A percentile compares a stretch with the other conserved stretches of the same genome.
These are phyloP conservation scores for Blastobotrys muscicola DNA, from an alignment of 805 yeast species.

Conservation along the genomic window DNA sequence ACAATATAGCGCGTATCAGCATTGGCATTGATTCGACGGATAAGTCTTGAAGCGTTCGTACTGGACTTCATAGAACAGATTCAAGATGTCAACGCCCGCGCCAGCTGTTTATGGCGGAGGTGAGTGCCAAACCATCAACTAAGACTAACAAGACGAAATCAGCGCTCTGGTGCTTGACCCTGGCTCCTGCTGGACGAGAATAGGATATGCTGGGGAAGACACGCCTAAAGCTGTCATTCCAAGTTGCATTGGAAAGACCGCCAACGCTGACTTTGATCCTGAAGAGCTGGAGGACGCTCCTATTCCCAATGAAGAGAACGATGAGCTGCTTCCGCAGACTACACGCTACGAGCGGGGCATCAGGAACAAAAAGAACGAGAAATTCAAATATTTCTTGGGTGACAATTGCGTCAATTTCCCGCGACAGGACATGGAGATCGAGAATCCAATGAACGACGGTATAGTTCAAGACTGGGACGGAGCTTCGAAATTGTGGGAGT, in stretches of 20 bases:
- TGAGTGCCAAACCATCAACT: no score
- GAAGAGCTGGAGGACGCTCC: slow-evolving; percentile 6
- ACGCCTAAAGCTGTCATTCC: slow-evolving; percentile 67
- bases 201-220: slow-evolving; percentile 89
- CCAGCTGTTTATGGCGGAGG: slow-evolving; percentile 3
- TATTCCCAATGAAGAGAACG: slow-evolving; percentile 3
- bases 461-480: slow-evolving; percentile 67
- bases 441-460: slow-evolving; percentile 17
- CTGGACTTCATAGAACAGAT: no score
- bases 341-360: slow-evolving; percentile 3
- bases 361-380: slow-evolving; percentile 2
- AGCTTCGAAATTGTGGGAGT: slow-evolving; percentile 62
- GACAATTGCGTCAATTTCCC: slow-evolving; percentile 15
- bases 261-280: slow-evolving; percentile 7
- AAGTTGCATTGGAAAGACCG: slow-evolving; percentile 29
- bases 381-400: slow-evolving; percentile 13
- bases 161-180: slow-evolving; percentile 86
- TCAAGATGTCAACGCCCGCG: slow-evolving; percentile 10
- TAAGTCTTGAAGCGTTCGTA: no score
- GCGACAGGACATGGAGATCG: slow-evolving; percentile 13
- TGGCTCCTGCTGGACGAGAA: slow-evolving; percentile 70
- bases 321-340: slow-evolving; percentile 8
- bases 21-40: no score
- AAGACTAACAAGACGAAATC: slow-evolving; percentile 50
- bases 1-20: no score